These are phyloP conservation scores for Hyaloscypha hepaticicola DNA, from an alignment of 495 filamentous ascomycete genomes.

Conservation along the genomic window DNA sequence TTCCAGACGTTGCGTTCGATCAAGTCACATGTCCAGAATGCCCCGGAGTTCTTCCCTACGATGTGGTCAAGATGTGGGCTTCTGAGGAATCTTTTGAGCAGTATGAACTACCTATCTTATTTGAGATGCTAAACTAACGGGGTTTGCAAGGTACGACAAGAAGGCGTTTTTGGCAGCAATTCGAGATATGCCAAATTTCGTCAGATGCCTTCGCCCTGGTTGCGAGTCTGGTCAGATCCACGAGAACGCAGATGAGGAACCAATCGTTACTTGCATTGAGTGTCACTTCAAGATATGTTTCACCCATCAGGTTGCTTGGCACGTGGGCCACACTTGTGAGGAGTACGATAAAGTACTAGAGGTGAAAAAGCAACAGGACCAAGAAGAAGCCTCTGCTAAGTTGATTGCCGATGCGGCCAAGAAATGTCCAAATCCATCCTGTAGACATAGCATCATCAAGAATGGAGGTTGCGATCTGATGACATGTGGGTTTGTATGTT, in stretches of 20 bases:
- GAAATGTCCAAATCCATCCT: conserved; percentile 10
- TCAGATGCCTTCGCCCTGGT: conserved; percentile 9
- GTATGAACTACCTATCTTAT: background rate
- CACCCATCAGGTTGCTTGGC: conserved; percentile 25
- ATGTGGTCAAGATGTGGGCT: conserved; percentile 3
- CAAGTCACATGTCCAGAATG: conserved; percentile 19
- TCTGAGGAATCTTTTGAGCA: background rate
- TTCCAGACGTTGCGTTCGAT: conserved; percentile 8
- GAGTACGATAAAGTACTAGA: conserved; percentile 15
- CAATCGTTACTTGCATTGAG: conserved; percentile 20
- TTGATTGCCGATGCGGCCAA: conserved; percentile 10
- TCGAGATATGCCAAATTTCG: background rate
- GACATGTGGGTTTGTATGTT: conserved; percentile 25
- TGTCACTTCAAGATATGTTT: conserved; percentile 26
- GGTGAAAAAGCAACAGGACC: background rate
- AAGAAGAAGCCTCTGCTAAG: conserved; percentile 7
- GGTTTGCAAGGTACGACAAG: conserved; percentile 13
- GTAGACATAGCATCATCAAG: conserved; percentile 17
- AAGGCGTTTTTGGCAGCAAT: background rate
- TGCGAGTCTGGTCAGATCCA: conserved; percentile 24
- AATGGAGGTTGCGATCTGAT: conserved; percentile 28
- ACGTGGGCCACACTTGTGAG: conserved; percentile 19
- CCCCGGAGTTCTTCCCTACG: background rate
- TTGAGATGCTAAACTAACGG: background rate
- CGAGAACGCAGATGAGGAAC: conserved; percentile 8